Conservation (phyloP, 768 basidiomycete genomes). For the Candolleomyces efflorescens region DNA sequence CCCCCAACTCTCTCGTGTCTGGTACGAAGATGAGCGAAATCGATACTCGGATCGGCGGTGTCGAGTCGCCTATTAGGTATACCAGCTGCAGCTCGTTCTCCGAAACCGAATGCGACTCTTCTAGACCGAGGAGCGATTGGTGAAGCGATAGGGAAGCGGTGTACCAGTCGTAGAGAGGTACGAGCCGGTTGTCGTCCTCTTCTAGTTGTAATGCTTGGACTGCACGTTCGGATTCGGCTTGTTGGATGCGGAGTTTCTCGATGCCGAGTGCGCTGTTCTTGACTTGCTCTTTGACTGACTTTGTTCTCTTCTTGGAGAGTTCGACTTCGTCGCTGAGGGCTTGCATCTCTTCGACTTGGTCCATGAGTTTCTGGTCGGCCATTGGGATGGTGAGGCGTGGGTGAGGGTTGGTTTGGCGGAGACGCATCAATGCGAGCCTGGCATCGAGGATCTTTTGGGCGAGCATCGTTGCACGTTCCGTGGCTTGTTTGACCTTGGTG, state of each 20-base stretch:
- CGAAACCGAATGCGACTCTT: constrained; percentile 54
- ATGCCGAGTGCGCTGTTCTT: constrained; percentile 53
- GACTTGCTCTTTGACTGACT: constrained; percentile 54
- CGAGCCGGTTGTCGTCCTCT: constrained; percentile 60
- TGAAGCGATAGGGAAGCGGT: constrained; percentile 66
- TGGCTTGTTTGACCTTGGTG: constrained; percentile 45
- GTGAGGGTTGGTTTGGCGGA: constrained; percentile 76
- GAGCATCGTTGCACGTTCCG: constrained; percentile 52
- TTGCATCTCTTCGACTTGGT: constrained; percentile 80
- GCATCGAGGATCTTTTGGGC: constrained; percentile 81
- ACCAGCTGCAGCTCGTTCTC: constrained; percentile 76
- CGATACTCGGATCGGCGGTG: not conserved
- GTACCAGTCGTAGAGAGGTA: constrained; percentile 75
- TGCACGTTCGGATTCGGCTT: constrained; percentile 68
- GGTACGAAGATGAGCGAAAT: constrained; percentile 57
- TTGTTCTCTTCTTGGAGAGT: constrained; percentile 43
- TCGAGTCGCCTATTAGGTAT: constrained; percentile 33
- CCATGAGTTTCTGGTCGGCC: constrained; percentile 69
- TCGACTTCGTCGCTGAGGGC: constrained; percentile 64
- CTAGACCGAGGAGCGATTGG: constrained; percentile 54
- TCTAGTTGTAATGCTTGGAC: constrained; percentile 54
- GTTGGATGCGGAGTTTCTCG: constrained; percentile 54
- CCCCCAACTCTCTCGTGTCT: constrained; percentile 60
- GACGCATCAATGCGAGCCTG: constrained; percentile 71
- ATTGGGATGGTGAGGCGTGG: constrained; percentile 74